These are phyloP conservation scores for Withania somnifera DNA, from an alignment of 305 asterid species.

Conservation along the genomic window DNA sequence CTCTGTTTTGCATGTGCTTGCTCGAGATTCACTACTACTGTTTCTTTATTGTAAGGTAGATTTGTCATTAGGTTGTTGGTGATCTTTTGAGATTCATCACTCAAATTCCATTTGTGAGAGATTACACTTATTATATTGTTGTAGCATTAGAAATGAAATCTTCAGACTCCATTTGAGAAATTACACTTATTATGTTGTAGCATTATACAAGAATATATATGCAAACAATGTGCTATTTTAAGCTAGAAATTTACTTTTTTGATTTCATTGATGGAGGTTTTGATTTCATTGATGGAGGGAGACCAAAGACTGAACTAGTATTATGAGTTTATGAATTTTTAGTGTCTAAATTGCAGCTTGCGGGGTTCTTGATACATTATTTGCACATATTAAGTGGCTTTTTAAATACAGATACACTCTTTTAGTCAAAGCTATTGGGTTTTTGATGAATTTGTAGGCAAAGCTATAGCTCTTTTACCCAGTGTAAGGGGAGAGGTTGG, in stretches of 20 bases:
- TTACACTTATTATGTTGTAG: neutral
- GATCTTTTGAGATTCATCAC: too few species aligned
- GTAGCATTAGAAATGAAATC: neutral
- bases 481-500: neutral
- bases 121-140: too few species aligned
- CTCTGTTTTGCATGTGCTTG: too few species aligned
- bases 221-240: neutral
- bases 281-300: neutral
- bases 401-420: neutral
- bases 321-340: neutral
- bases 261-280: neutral
- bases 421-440: neutral
- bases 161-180: neutral
- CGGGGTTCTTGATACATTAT: neutral
- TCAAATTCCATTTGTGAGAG: too few species aligned
- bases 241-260: neutral
- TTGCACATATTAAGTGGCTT: neutral
- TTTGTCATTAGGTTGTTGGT: too few species aligned
- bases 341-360: neutral
- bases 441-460: neutral
- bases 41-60: too few species aligned
- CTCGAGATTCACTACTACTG: too few species aligned
- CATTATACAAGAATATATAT: neutral
- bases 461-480: neutral
- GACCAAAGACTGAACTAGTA: neutral